Conservation (phyloP, 129 eudicot species). For the Pittosporum tobira region DNA sequence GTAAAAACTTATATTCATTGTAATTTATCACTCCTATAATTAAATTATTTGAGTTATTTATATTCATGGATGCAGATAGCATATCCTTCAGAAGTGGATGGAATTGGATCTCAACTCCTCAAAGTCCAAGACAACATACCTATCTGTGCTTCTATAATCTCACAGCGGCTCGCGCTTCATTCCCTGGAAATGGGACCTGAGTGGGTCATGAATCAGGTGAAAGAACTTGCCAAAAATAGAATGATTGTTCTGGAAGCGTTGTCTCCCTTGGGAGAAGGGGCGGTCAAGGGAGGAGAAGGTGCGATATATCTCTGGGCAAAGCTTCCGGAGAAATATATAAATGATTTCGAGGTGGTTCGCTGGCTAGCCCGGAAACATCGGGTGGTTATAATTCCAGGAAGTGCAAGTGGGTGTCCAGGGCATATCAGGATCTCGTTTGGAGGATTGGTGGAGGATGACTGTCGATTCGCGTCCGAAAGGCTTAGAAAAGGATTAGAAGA, state of each 20-base stretch:
- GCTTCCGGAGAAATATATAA: constrained; percentile 47
- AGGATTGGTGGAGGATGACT: constrained; percentile 63
- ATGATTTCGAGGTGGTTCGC: constrained; percentile 73
- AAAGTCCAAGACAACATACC: constrained; percentile 98
- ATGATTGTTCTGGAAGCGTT: constrained; percentile 56
- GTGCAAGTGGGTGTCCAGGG: constrained; percentile 75
- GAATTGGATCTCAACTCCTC: constrained; percentile 58
- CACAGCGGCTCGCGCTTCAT: constrained; percentile 71
- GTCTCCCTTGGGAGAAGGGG: constrained; percentile 65
- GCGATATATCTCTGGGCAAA: constrained; percentile 94
- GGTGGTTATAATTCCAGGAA: constrained; percentile 66
- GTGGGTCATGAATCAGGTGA: constrained; percentile 80
- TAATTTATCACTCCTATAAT: neutral
- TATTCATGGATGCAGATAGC: constrained; percentile 65
- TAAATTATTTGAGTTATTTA: neutral
- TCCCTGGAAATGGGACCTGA: constrained; percentile 72
- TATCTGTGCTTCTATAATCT: constrained; percentile 88
- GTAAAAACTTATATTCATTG: neutral
- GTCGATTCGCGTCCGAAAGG: constrained; percentile 64
- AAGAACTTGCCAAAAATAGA: constrained; percentile 64
- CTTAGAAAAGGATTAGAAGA: constrained; percentile 76
- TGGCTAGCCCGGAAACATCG: constrained; percentile 79
- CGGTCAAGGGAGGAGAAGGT: constrained; percentile 96
- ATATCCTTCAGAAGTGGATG: constrained; percentile 80
- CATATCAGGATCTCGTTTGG: constrained; percentile 89